Base-by-base conservation (phyloP, 2,329 filamentous ascomycete genomes). In the Paramyrothecium roridum region DNA sequence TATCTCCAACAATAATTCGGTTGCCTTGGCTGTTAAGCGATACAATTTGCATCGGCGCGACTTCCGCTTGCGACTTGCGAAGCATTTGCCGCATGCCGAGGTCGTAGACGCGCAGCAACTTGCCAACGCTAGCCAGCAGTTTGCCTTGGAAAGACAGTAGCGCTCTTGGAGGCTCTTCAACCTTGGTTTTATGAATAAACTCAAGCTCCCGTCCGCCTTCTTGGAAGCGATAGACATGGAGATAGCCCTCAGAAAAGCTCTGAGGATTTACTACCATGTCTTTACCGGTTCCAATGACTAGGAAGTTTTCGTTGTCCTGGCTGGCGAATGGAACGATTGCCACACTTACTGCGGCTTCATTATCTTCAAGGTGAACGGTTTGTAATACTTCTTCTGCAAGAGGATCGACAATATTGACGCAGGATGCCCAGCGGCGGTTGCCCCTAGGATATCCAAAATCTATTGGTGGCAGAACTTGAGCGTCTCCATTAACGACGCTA, bases 151-250 rank as follows among this genome's bases (percentile, higher is more conserved):
- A 99, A 3, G 86, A 81, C n/a, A 95, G 78, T 17, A 99, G 80
- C n/a, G 95, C 93, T 65, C 91, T 85, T 1, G 96, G 91, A 2
- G 93, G 93, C 60, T 92, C 87, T 61, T 96, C 91, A 8, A 97
- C 83, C 65, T 92, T 91, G 1, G 96, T 99, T 73, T 97, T 97
- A 75, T 99, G 95, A 59, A 97, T 93, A 56, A 98, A 95, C 66
- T 97, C 90, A 17, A 99, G 82, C 65, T 91, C 86, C 54, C 86
- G 86, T n/a, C 96, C 96, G 58, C 91, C 86, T 50, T 96, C 89
- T 52, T 89, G 84, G 70, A 99, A 91, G 46, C 91, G 86, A 72
- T 97, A 99, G 23, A 98, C 89, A 65, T 97, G 91, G 37, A 99
- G 90, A 63, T 88, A 96, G 1, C 93, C 95, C 58, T 86, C 86